phyloP scores from a whole-genome alignment of 2,329 filamentous ascomycete genomes.

The Fusarium subtropicale region DNA sequence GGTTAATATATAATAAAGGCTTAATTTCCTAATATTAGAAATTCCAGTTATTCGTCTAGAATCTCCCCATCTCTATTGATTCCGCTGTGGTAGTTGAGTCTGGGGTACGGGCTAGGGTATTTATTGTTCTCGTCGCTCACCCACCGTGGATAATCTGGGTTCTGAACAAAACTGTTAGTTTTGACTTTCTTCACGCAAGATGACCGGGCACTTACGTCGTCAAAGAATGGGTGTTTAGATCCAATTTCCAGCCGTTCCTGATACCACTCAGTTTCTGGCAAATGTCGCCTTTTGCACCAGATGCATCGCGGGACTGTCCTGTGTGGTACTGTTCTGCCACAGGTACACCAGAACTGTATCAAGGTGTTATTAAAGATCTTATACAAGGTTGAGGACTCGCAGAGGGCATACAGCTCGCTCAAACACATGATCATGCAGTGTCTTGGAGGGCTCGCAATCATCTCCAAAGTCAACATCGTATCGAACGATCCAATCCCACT shows the following conservation, averaged over 20 bases:
- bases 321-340: conserved; percentile 5
- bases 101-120: conserved; percentile 29
- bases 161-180: neutral
- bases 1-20: fast-evolving
- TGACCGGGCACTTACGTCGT: conserved; percentile 4
- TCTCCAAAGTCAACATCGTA: conserved; percentile 8
- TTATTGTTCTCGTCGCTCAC: neutral
- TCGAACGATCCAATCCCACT: neutral
- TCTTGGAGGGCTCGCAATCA: conserved; percentile 22
- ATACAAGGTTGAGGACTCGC: fast-evolving
- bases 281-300: conserved; percentile 35
- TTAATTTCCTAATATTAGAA: neutral
- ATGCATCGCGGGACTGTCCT: conserved; percentile 10
- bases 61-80: neutral
- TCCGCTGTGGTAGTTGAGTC: neutral
- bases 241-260: neutral
- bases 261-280: conserved; percentile 23
- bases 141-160: conserved; percentile 30
- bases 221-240: conserved; percentile 25
- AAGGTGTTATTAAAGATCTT: fast-evolving
- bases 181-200: fast-evolving
- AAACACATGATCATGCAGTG: neutral
- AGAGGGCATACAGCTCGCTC: neutral
- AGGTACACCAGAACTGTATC: conserved; percentile 30
- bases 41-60: neutral